Conservation (phyloP, 768 basidiomycete species). For the Hortiboletus campestris region DNA sequence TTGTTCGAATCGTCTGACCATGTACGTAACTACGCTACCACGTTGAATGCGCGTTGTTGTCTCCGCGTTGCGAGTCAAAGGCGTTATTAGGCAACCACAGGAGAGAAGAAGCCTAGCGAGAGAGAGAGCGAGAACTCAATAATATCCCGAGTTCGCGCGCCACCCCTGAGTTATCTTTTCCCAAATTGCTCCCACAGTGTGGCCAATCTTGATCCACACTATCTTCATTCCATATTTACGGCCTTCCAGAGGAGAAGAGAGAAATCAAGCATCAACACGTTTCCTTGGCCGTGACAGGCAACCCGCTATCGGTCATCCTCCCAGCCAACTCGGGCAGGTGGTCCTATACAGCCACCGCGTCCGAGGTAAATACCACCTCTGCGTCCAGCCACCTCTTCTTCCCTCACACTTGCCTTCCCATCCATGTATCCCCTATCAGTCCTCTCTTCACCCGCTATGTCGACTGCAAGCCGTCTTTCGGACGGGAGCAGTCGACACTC, state of each 20-base stretch:
- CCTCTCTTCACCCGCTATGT: conserved; percentile 33
- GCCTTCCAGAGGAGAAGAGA: conserved; percentile 22
- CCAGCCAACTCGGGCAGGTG: conserved; percentile 32
- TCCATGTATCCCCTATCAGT: conserved; percentile 31
- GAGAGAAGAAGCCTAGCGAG: not conserved
- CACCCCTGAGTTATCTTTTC: conserved; percentile 19
- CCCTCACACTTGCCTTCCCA: conserved; percentile 14
- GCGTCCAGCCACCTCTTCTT: conserved; percentile 6
- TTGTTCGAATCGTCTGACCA: conserved; percentile 7
- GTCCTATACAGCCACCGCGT: conserved; percentile 33
- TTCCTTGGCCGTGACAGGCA: conserved; percentile 32
- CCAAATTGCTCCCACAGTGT: conserved; percentile 17
- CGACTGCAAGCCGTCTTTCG: conserved; percentile 39
- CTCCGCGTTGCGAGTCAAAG: conserved; percentile 2
- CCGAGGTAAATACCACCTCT: conserved; percentile 31
- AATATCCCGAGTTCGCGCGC: conserved; percentile 14
- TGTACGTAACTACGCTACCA: conserved; percentile 30
- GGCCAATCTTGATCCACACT: conserved; percentile 32
- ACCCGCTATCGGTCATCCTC: conserved; percentile 28
- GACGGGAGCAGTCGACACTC: conserved; percentile 37
- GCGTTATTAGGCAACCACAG: not conserved
- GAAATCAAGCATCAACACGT: conserved; percentile 33
- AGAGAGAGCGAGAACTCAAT: conserved; percentile 8
- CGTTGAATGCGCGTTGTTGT: conserved; percentile 23
- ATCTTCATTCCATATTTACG: conserved; percentile 27